phyloP scores from a whole-genome alignment of 2,329 filamentous ascomycete species.

The Dactylellina sp. region DNA sequence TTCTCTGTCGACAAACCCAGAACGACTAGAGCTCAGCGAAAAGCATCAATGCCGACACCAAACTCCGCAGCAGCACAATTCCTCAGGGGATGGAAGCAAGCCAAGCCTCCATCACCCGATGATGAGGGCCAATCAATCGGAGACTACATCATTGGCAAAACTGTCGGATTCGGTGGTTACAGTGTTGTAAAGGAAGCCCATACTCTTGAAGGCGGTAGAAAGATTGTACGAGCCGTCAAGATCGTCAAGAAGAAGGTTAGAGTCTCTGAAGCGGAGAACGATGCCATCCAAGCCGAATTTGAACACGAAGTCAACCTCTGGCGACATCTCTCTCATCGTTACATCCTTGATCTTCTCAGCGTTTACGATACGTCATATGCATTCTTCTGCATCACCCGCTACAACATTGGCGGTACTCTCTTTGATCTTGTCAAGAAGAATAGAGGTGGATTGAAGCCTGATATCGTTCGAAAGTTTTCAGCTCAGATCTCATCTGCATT shows the following conservation, averaged over 20 bases:
- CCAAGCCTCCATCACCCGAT: constrained; percentile 67
- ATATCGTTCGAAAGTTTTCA: constrained; percentile 71
- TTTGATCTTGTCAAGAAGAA: constrained; percentile 73
- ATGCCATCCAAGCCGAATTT: constrained; percentile 74
- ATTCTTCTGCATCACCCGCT: constrained; percentile 71
- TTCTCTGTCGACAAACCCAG: constrained; percentile 55
- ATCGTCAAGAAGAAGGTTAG: constrained; percentile 73
- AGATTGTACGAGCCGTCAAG: constrained; percentile 73
- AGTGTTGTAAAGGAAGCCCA: constrained; percentile 76
- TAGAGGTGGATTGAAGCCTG: constrained; percentile 67
- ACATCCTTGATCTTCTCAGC: constrained; percentile 72
- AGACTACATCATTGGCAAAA: constrained; percentile 75
- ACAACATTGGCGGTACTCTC: constrained; percentile 71
- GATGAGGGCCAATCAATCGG: constrained; percentile 76
- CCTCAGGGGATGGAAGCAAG: constrained; percentile 51
- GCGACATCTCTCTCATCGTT: constrained; percentile 73
- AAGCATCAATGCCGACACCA: constrained; percentile 43
- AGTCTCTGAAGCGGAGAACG: constrained; percentile 72
- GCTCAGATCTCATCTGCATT: constrained; percentile 74
- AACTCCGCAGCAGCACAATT: constrained; percentile 53
- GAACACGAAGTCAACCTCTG: constrained; percentile 77
- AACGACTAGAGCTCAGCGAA: constrained; percentile 48
- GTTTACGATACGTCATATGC: constrained; percentile 77
- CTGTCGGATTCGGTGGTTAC: constrained; percentile 75
- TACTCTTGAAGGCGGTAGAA: constrained; percentile 70